These are phyloP conservation scores for Abrus pulchellus DNA, from an alignment of 306 rosid genomes.

Conservation along the genomic window DNA sequence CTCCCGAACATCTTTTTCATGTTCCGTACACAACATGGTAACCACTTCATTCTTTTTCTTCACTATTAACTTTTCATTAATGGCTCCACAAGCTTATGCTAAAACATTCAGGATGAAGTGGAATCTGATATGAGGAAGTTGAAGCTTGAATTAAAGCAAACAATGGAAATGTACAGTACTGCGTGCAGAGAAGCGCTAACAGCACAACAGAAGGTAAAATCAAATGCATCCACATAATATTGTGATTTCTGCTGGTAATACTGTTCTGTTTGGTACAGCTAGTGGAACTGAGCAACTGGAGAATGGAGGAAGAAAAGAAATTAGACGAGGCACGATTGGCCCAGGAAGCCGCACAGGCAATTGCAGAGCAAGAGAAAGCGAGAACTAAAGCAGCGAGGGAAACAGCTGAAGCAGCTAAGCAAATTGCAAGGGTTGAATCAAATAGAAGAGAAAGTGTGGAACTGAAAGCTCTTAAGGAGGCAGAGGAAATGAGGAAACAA, in stretches of 20 bases:
- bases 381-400: constrained; percentile 79
- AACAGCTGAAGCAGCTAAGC: constrained; percentile 84
- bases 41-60: constrained; percentile 16
- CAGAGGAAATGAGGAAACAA: constrained; percentile 68
- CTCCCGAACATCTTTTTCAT: constrained; percentile 63
- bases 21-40: constrained; percentile 74
- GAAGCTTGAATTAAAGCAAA: constrained; percentile 92
- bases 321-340: constrained; percentile 72
- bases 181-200: constrained; percentile 52
- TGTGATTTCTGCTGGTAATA: not conserved
- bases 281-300: constrained; percentile 67
- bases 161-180: constrained; percentile 73
- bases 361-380: constrained; percentile 82
- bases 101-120: constrained; percentile 70
- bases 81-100: constrained; percentile 7
- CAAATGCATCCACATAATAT: not conserved
- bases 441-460: constrained; percentile 65
- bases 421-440: constrained; percentile 75
- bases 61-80: too few relatives aligned
- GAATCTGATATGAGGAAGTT: constrained; percentile 90
- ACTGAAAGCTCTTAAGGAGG: constrained; percentile 69
- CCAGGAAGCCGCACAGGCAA: constrained; percentile 77
- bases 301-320: constrained; percentile 71
- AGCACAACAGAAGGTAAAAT: constrained; percentile 65
- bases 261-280: constrained; percentile 52